phyloP scores from a whole-genome alignment of 129 eudicot genomes.

The Centaurea solstitialis region DNA sequence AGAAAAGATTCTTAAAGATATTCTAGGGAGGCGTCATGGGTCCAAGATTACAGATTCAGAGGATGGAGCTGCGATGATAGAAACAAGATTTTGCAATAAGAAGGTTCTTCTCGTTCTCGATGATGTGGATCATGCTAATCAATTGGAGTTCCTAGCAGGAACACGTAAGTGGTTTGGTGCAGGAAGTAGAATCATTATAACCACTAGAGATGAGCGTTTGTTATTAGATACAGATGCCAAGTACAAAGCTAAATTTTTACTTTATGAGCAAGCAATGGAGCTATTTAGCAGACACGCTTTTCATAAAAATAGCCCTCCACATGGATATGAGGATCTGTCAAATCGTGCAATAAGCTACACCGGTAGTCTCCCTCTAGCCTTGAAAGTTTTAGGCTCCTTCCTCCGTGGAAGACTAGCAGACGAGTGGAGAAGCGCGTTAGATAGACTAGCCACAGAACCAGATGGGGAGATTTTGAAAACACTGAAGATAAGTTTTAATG shows the following conservation, averaged over 20 bases:
- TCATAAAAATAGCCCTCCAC: background rate
- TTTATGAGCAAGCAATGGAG: background rate
- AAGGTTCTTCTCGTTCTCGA: no score
- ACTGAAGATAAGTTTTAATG: constrained; percentile 27
- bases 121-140: no score
- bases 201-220: no score
- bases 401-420: background rate
- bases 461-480: background rate
- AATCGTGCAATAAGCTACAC: constrained; percentile 7
- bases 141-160: no score
- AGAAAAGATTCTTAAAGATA: background rate
- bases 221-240: constrained; percentile 1
- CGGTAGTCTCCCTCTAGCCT: background rate
- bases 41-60: background rate
- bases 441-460: constrained; percentile 14
- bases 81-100: background rate
- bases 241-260: background rate
- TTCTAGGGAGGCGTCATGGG: background rate
- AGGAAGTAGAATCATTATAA: no score
- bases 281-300: constrained; percentile 18
- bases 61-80: background rate
- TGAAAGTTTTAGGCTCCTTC: constrained; percentile 13
- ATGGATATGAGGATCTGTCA: background rate
- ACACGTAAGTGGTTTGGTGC: no score
- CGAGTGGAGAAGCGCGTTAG: constrained; percentile 18